Evolutionary conservation across 2,329 filamentous ascomycete species (phyloP), one percentile per base, ranked within the genome.

Genomic region (Cyphellophora attinorum): DNA sequence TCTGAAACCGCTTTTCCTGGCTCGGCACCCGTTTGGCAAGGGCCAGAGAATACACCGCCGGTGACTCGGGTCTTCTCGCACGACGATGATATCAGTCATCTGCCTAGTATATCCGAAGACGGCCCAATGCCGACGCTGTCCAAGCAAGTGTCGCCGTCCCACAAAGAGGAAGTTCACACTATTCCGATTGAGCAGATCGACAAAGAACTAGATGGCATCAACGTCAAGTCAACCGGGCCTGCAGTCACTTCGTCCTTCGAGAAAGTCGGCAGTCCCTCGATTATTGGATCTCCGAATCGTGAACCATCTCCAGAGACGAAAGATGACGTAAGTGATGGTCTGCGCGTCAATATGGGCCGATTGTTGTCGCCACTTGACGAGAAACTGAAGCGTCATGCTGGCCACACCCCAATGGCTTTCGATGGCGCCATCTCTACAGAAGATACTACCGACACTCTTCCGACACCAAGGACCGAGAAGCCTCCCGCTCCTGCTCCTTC

Each of bases 151-250:
- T 61, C 62, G 32, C 48, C 47, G 6, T 47, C 46, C 38, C 42
- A 54, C 32, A 40, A 39, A 36, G 29, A 23, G 11, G 37, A 39
- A 17, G 43, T 37, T 34, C 30, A 39, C 17, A 54, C 57, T 19
- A 50, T 64, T 6, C 62, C 62, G 3, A 61, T 66, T 37, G 61
- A 65, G 44, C 57, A 61, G 42, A 51, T 67, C 21, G 63, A 67
- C 43, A 63, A 56, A 33, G 57, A 51, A 18, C 51, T 67, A 1
- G 63, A 67, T 39, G 62, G 63, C 5, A 67, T 67, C 37, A 65
- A 58, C 5, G 52, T 66, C 32, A 66, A 65, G 37, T 64, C 62
- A 3, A 59, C 60, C 13, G 39, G 34, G n/a, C 33, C 35, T 11
- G 61, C 56, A 3, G 46, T 66, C 25, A 59, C 57, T 16, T 61